Evolutionary conservation across 805 yeast genomes (phyloP), one percentile per base, ranked within the genome.

Genomic region (Clavispora santaluciae): DNA sequence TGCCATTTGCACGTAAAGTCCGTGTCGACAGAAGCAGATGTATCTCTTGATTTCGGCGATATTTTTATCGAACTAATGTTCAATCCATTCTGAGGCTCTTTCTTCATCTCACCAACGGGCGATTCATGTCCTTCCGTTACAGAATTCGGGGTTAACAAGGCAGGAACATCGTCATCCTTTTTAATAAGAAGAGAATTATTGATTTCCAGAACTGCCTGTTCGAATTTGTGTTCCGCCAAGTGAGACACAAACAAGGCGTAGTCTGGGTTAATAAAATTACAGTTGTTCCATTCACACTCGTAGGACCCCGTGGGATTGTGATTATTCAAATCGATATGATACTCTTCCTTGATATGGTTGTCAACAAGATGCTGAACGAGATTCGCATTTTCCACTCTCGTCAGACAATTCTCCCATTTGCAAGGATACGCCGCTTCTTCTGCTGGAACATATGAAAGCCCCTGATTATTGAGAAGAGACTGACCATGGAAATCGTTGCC

Each of bases 261-360:
- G 50, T 79, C 79, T 13, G 63, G 56, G 22, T 83, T 71, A 16
- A 67, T 65, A 55, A 72, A 86, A 33, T 73, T 64, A 70, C 96
- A 89, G 40, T 79, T 72, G 41, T 68, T 63, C 96, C 95, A 88
- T 54, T 81, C 87, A 64, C 96, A 89, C 36, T 72, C 66, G 38
- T 60, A 67, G 11, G 43, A 44, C 9, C 35, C 34, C 20, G 41
- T 36, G 12, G 53, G 46, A 23, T 33, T 22, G n/a, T 6, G 43
- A 36, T 21, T 33, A 35, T n/a, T 39, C 6, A 36, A 35, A 15
- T 33, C 40, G 18, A 24, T 18, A 9, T 33, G 53, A 54, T 77
- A 81, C 30, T 69, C 75, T 37, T 70, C 70, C 28, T 71, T 63
- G 17, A 82, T 51, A 55, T 83, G 89, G 33, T 68, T 65, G 42